phyloP scores from a whole-genome alignment of 139 green algal species.

The Bryopsis sp. region DNA sequence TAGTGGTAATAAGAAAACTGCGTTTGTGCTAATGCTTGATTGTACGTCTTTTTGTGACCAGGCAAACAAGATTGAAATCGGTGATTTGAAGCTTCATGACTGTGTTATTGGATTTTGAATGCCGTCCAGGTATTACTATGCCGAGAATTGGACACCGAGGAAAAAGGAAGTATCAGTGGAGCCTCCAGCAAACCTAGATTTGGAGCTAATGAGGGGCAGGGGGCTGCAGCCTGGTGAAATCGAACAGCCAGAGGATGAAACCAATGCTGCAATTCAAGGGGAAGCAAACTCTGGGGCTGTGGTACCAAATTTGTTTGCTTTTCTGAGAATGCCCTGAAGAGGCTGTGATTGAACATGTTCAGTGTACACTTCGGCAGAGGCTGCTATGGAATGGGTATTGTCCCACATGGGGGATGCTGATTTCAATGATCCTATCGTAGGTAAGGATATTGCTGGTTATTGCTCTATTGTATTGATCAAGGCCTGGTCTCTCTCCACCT shows the following conservation, averaged over 20 bases:
- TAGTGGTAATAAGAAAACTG: too few relatives aligned
- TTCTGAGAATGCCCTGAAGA: conserved; percentile 58
- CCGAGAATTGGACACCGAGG: conserved; percentile 72
- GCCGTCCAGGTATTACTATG: conserved; percentile 57
- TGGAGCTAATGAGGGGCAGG: conserved; percentile 57
- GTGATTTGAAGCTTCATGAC: too few relatives aligned
- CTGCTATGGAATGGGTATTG: conserved; percentile 86
- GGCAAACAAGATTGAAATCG: too few relatives aligned
- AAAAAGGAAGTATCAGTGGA: conserved; percentile 85
- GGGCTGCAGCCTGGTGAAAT: conserved; percentile 63
- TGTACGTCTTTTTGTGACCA: too few relatives aligned
- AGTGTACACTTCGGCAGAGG: conserved; percentile 55
- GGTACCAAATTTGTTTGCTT: conserved; percentile 82
- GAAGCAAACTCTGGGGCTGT: neutral
- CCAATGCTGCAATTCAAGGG: neutral
- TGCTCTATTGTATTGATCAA: too few relatives aligned
- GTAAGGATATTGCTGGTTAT: neutral
- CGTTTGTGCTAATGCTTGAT: too few relatives aligned
- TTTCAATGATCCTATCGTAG: conserved; percentile 71
- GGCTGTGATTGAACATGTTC: conserved; percentile 48
- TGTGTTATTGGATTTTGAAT: too few relatives aligned
- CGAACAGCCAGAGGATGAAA: conserved; percentile 63
- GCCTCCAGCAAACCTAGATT: conserved; percentile 65
- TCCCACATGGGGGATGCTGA: conserved; percentile 86
- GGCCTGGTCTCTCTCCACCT: too few relatives aligned